Conservation (phyloP, 2,329 filamentous ascomycete species). For the Alternaria sp. region DNA sequence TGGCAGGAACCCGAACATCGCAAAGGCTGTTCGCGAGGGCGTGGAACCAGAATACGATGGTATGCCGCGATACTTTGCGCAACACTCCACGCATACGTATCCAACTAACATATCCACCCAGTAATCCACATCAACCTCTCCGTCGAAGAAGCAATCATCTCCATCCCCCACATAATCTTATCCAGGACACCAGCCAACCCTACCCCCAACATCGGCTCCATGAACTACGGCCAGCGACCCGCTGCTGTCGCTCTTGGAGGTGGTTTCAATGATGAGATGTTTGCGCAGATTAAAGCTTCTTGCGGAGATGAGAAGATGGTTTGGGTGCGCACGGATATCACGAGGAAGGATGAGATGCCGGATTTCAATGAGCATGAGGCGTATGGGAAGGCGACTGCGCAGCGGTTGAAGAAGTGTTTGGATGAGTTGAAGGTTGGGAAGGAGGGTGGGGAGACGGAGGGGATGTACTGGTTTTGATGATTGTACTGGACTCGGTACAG, state of each 20-base stretch:
- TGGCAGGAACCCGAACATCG: constrained; percentile 13
- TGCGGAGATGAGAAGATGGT: constrained; percentile 6
- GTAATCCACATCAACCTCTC: constrained; percentile 21
- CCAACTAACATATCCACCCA: neutral
- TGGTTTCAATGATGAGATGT: neutral
- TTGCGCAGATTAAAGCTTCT: neutral
- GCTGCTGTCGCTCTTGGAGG: neutral
- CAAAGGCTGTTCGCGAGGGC: constrained; percentile 4
- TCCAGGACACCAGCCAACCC: neutral
- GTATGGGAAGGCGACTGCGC: constrained; percentile 11
- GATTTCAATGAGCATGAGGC: constrained; percentile 2
- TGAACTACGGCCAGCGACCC: neutral
- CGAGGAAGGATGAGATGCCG: constrained; percentile 1
- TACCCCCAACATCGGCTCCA: neutral
- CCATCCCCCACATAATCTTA: constrained; percentile 11
- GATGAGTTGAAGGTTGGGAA: constrained; percentile 4
- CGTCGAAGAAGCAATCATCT: constrained; percentile 4
- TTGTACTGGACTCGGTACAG: too few species aligned
- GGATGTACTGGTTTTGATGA: constrained; percentile 8
- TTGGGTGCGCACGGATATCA: constrained; percentile 14
- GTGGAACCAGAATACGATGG: constrained; percentile 22
- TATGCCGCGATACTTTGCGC: neutral
- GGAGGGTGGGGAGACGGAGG: constrained; percentile 3
- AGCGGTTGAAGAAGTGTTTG: constrained; percentile 12
- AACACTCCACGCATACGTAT: neutral